Percentiles rank a stretch among this genome's conserved stretches.
Evolutionary conservation across 2,329 filamentous ascomycete genomes (phyloP).

Genomic region (Colletotrichum shisoi): DNA sequence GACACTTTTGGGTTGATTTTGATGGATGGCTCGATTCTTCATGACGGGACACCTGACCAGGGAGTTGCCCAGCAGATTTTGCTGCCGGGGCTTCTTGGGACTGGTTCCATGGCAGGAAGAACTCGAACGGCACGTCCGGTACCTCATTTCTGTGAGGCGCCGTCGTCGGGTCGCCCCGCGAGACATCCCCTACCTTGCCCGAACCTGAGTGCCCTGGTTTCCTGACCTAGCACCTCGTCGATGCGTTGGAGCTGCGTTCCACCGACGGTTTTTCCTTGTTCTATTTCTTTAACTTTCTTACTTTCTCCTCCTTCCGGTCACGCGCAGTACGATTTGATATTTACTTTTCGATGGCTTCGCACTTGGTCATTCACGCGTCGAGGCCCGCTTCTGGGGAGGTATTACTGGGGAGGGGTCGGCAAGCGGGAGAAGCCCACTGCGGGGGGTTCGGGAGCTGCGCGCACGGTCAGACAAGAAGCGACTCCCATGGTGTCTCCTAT

Average conservation of each 20-base stretch:
- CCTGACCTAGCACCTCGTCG: constrained; percentile 43
- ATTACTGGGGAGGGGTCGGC: constrained; percentile 36
- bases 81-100: constrained; percentile 2
- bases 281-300: constrained; percentile 36
- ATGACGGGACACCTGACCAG: constrained; percentile 42
- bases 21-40: constrained; percentile 50
- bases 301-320: constrained; percentile 40
- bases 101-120: constrained; percentile 31
- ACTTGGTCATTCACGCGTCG: constrained; percentile 43
- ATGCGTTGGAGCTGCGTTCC: constrained; percentile 51
- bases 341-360: constrained; percentile 39
- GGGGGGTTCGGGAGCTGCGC: not conserved
- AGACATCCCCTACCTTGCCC: constrained; percentile 25
- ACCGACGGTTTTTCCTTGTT: constrained; percentile 39
- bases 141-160: constrained; percentile 46
- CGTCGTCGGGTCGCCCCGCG: constrained; percentile 42
- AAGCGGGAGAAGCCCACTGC: constrained; percentile 5
- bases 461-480: not conserved
- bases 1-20: constrained; percentile 44
- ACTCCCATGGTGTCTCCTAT: not conserved
- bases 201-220: constrained; percentile 21
- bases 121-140: constrained; percentile 53
- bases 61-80: not conserved
- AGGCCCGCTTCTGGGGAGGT: constrained; percentile 51
- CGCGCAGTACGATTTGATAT: constrained; percentile 34